Base-by-base conservation (phyloP, 371 early-diverging fungal genomes). In the Fennellomyces sp. region DNA sequence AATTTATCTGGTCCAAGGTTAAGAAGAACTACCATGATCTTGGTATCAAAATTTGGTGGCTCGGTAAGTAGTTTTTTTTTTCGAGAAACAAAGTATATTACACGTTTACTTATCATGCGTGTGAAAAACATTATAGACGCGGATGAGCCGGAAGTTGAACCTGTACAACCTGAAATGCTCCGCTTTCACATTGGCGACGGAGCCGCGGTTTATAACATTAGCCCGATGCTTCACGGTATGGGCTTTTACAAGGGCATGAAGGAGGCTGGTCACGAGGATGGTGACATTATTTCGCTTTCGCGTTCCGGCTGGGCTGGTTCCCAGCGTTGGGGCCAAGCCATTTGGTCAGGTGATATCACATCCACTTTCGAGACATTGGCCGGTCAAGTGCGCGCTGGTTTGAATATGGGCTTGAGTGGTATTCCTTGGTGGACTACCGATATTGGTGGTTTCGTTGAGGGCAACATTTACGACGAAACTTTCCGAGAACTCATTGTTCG, bases 381-480 rank as follows among this genome's bases (percentile, higher is more conserved):
- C 11, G 49, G 27, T 2, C 61, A 61, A 35, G 61, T 61, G 31
- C 65, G 65, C 35, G 65, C 56, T 13, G 65, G 65, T 52, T 30
- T 65, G n/a, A 60, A 59, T 21, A 59, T 65, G 48, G 60, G 52
- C 15, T 31, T 65, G 27, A 58, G 58, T 10, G 65, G 65, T 41
- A 60, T 65, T 35, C 60, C 60, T 27, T 65, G 60, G 56, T 65
- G 65, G 65, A 60, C 65, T 15, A 59, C 60, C 4, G 65, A 65
- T 36, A 65, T 65, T 38, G 65, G 60, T 52, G 65, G 65, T 36
- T 65, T 65, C 45, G 60, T 60, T n/a, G 39, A 59, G 28, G 65
- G 65, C 41, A 65, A 60, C 52, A 60, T 59, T 25, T 39, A 65
- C 33, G 65, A 65, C 27, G 27, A 60, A 41, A 31, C 55, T 27